A percentile compares a stretch with the other conserved stretches of the same genome.
phyloP scores from a whole-genome alignment of 2,329 filamentous ascomycete genomes.

The Cladobotryum mycophilum region DNA sequence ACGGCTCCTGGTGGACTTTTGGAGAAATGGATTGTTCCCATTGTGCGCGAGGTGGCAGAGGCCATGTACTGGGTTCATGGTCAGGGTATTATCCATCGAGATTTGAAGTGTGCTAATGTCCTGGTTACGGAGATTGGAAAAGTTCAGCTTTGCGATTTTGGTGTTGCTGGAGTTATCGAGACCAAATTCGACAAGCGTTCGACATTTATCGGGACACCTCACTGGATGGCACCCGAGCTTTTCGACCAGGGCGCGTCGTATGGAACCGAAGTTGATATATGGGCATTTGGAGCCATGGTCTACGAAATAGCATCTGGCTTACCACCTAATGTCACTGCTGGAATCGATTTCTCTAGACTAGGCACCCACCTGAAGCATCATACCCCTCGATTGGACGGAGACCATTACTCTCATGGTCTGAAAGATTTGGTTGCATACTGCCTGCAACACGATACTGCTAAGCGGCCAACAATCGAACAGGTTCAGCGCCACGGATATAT shows the following conservation, averaged over 20 bases:
- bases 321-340: slow-evolving; percentile 61
- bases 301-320: slow-evolving; percentile 75
- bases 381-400: slow-evolving; percentile 63
- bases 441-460: slow-evolving; percentile 59
- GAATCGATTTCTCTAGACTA: slow-evolving; percentile 41
- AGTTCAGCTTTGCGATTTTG: slow-evolving; percentile 80
- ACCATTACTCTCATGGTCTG: slow-evolving; percentile 62
- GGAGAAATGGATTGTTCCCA: slow-evolving; percentile 65
- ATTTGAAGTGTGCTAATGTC: slow-evolving; percentile 74
- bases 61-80: slow-evolving; percentile 63
- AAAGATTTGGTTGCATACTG: slow-evolving; percentile 68
- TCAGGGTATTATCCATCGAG: slow-evolving; percentile 63
- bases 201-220: slow-evolving; percentile 74
- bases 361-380: slow-evolving; percentile 54
- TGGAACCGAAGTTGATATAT: slow-evolving; percentile 71
- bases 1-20: slow-evolving; percentile 58
- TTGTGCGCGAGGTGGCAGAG: slow-evolving; percentile 59
- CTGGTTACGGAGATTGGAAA: slow-evolving; percentile 69
- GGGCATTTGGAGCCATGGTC: slow-evolving; percentile 77
- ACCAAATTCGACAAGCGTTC: slow-evolving; percentile 69
- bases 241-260: slow-evolving; percentile 59
- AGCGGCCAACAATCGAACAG: slow-evolving; percentile 62
- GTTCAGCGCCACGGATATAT: slow-evolving; percentile 67
- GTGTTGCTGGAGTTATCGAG: slow-evolving; percentile 72
- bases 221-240: slow-evolving; percentile 83